Evolutionary conservation across 169 alveolate genomes (phyloP).

Genomic region (Amoebophrya sp.): DNA sequence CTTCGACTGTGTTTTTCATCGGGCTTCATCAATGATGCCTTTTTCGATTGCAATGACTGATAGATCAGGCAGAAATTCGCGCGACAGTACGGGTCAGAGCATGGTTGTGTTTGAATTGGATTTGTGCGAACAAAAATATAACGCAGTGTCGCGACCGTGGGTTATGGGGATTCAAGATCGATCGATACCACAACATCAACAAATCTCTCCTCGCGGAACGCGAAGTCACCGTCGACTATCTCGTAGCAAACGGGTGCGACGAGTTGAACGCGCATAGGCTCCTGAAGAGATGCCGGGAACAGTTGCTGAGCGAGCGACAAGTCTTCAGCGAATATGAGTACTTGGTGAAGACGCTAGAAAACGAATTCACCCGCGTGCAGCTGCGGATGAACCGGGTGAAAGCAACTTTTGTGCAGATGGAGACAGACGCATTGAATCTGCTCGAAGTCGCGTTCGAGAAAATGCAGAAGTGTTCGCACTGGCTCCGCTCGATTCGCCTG

Average conservation of each 20-base stretch:
- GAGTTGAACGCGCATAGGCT: constrained; percentile 9
- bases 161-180: background rate
- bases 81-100: too few species aligned
- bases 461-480: background rate
- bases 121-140: too few species aligned
- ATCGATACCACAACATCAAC: background rate
- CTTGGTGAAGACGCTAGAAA: background rate
- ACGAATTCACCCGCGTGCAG: background rate
- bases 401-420: background rate
- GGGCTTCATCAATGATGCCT: too few species aligned
- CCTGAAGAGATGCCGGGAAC: background rate
- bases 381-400: background rate
- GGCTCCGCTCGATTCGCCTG: background rate
- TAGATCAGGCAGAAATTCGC: too few species aligned
- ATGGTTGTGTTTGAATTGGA: too few species aligned
- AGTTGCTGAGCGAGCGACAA: background rate
- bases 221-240: constrained; percentile 9
- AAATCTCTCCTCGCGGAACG: background rate
- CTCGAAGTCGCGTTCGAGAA: background rate
- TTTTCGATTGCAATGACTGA: too few species aligned
- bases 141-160: constrained; percentile 22
- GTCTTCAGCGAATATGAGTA: background rate
- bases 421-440: background rate
- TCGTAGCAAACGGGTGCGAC: constrained; percentile 4
- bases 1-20: too few species aligned